Conservation (phyloP, 139 green algal species). For the Axilococcus clingmanii region DNA sequence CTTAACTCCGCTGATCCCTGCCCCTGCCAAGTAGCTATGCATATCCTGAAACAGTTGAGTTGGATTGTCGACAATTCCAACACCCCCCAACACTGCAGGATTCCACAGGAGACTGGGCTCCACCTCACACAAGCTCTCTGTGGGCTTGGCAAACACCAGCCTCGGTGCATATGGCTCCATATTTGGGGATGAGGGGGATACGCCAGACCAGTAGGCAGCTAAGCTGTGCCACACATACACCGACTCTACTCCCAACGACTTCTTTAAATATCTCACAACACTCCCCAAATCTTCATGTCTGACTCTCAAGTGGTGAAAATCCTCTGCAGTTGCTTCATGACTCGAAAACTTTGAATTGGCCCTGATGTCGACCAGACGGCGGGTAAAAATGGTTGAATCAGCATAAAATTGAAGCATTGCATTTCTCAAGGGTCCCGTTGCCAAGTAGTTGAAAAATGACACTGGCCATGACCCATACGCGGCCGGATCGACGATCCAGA, state of each 20-base stretch:
- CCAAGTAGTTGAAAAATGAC: slow-evolving; percentile 36
- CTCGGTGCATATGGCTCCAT: slow-evolving; percentile 24
- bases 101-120: slow-evolving; percentile 70
- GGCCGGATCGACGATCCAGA: slow-evolving; percentile 72
- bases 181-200: slow-evolving; percentile 45
- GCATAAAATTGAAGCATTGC: slow-evolving; percentile 72
- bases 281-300: slow-evolving; percentile 40
- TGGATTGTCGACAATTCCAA: slow-evolving; percentile 62
- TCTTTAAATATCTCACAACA: slow-evolving; percentile 52
- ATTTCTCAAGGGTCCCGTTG: slow-evolving; percentile 43
- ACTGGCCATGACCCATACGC: slow-evolving; percentile 43
- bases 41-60: slow-evolving; percentile 73
- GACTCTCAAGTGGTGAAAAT: slow-evolving; percentile 23
- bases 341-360: slow-evolving; percentile 82
- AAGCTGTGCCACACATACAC: slow-evolving; percentile 96
- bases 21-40: slow-evolving; percentile 72
- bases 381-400: slow-evolving; percentile 76
- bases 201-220: slow-evolving; percentile 86
- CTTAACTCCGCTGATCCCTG: slow-evolving; percentile 89
- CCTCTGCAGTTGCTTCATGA: slow-evolving; percentile 31
- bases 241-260: slow-evolving; percentile 46
- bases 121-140: slow-evolving; percentile 53
- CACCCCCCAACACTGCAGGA: slow-evolving; percentile 38
- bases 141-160: slow-evolving; percentile 13
- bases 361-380: slow-evolving; percentile 59